A percentile compares a stretch with the other conserved stretches of the same genome.
Conservation (phyloP, 148 eudicot species). For the Pouteria glomerata region DNA sequence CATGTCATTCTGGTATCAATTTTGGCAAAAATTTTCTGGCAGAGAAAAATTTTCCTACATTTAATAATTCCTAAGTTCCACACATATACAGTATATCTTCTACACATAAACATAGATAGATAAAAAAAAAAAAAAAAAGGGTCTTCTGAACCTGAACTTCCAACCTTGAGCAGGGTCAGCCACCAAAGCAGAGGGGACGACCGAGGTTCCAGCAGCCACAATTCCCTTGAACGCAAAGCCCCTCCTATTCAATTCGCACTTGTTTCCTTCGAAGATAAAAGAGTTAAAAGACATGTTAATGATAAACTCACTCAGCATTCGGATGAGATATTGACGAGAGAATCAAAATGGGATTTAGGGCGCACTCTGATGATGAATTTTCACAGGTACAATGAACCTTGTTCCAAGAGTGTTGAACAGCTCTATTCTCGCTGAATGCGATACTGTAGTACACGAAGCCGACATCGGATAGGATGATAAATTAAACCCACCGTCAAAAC, state of each 20-base stretch:
- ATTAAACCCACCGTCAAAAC: too few relatives aligned
- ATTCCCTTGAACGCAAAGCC: constrained; percentile 61
- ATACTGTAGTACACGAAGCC: constrained; percentile 25
- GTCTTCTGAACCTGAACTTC: too few relatives aligned
- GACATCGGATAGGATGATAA: constrained; percentile 45
- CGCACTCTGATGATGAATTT: constrained; percentile 32
- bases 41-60: too few relatives aligned
- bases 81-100: too few relatives aligned
- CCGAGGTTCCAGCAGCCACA: constrained; percentile 73
- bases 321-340: too few relatives aligned
- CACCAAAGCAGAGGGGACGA: constrained; percentile 47
- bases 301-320: background rate
- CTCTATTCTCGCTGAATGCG: constrained; percentile 19
- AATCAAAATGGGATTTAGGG: background rate
- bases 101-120: too few relatives aligned
- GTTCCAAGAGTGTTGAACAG: constrained; percentile 17
- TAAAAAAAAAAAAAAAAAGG: too few relatives aligned
- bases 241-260: constrained; percentile 62
- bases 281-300: background rate
- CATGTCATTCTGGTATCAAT: too few relatives aligned
- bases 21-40: too few relatives aligned
- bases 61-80: too few relatives aligned
- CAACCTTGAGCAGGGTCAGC: constrained; percentile 61
- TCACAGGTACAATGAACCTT: constrained; percentile 17
- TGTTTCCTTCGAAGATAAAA: constrained; percentile 36